Conservation (phyloP, 176 grass and related monocot species). For the Metroxylon sagu region DNA sequence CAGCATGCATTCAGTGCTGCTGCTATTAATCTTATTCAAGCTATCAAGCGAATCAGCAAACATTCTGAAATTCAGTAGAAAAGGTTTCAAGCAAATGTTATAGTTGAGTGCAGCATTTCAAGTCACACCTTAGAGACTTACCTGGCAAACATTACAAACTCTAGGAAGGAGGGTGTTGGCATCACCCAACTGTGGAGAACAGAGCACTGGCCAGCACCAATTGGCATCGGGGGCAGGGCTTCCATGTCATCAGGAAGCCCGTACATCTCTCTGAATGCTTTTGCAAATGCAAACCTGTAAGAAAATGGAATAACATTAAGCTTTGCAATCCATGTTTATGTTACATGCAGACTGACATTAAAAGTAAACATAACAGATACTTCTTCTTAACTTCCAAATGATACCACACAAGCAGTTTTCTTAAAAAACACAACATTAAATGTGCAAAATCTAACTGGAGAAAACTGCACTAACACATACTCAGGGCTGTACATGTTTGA, state of each 20-base stretch:
- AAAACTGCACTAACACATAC: too few species aligned
- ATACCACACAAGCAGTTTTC: too few species aligned
- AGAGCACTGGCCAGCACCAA: constrained; percentile 68
- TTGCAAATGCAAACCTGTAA: constrained; percentile 58
- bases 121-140: constrained; percentile 4
- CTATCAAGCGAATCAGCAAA: constrained; percentile 93
- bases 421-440: too few species aligned
- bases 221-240: constrained; percentile 79
- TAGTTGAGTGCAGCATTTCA: neutral
- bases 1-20: constrained; percentile 51
- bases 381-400: too few species aligned
- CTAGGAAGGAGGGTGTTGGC: constrained; percentile 92
- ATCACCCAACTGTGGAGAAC: constrained; percentile 94
- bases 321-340: neutral
- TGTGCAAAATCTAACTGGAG: too few species aligned
- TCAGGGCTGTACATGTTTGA: too few species aligned
- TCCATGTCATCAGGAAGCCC: constrained; percentile 41
- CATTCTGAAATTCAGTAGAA: constrained; percentile 46
- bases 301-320: neutral
- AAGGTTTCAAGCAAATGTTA: neutral
- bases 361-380: too few species aligned
- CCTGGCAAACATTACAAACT: constrained; percentile 96
- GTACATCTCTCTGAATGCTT: constrained; percentile 89
- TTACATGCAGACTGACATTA: too few species aligned
- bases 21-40: constrained; percentile 41